These are phyloP conservation scores for Mediolabrus comicus DNA, from an alignment of 108 stramenopile genomes.

Conservation along the genomic window DNA sequence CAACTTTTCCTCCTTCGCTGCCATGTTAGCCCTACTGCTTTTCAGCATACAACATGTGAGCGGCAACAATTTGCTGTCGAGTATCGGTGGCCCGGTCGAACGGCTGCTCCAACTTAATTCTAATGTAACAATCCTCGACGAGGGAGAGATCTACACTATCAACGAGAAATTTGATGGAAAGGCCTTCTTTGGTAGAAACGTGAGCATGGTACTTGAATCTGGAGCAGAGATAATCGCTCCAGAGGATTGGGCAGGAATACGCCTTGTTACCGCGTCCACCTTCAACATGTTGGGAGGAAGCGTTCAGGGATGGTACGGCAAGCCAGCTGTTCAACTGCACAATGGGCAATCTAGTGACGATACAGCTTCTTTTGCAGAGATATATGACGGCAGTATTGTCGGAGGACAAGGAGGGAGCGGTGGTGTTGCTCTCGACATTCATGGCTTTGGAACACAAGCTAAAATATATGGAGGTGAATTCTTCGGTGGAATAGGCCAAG, in stretches of 20 bases:
- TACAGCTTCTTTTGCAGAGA: constrained; percentile 1
- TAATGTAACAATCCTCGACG: background rate
- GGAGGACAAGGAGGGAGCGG: constrained; percentile 3
- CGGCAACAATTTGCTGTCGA: background rate
- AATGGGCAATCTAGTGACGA: constrained; percentile 8
- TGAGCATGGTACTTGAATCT: background rate
- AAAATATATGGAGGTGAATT: background rate
- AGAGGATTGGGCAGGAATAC: background rate
- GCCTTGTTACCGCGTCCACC: background rate
- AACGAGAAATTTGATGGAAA: background rate
- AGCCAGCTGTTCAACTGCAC: constrained; percentile 3
- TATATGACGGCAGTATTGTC: background rate
- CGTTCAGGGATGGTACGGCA: background rate
- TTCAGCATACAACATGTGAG: background rate
- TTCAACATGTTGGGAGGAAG: background rate
- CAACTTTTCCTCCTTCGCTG: no score
- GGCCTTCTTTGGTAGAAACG: background rate
- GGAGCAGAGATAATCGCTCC: background rate
- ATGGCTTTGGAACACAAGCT: constrained; percentile 12
- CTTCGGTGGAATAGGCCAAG: background rate
- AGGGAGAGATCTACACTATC: background rate
- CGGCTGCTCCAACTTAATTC: background rate
- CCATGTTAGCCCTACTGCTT: background rate
- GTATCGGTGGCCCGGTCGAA: background rate
- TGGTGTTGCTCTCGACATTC: constrained; percentile 8